Evolutionary conservation across 2,329 filamentous ascomycete genomes (phyloP).

Genomic region (Cercospora canescens): DNA sequence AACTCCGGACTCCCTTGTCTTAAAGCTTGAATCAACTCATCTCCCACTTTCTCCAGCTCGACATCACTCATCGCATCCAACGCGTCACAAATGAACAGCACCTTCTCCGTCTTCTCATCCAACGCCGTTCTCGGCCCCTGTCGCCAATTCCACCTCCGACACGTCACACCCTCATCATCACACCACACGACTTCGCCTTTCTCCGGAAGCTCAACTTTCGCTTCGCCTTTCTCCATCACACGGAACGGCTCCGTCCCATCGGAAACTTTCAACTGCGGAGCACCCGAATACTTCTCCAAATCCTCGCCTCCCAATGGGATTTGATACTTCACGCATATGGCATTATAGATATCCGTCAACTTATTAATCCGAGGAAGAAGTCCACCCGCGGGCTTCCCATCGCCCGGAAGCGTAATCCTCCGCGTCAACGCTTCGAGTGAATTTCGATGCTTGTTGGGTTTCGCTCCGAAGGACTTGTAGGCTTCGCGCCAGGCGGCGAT

Average conservation of each 20-base stretch:
- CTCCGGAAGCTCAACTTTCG: conserved; percentile 22
- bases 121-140: conserved; percentile 41
- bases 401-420: conserved; percentile 22
- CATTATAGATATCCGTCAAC: conserved; percentile 44
- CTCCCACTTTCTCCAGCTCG: conserved; percentile 30
- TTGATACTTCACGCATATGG: conserved; percentile 42
- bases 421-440: conserved; percentile 41
- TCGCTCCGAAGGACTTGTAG: conserved; percentile 43
- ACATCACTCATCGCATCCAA: conserved; percentile 30
- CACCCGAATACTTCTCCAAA: conserved; percentile 39
- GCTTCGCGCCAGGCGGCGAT: conserved; percentile 42
- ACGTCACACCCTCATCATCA: conserved; percentile 41
- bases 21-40: conserved; percentile 30
- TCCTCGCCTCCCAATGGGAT: conserved; percentile 43
- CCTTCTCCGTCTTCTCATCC: conserved; percentile 36
- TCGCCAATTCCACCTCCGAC: conserved; percentile 44
- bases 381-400: conserved; percentile 22
- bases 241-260: conserved; percentile 40
- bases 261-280: conserved; percentile 35
- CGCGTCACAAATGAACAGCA: conserved; percentile 40
- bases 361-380: conserved; percentile 41
- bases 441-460: conserved; percentile 40
- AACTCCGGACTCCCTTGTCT: conserved; percentile 20
- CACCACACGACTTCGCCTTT: conserved; percentile 43
- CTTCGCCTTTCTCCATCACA: conserved; percentile 34